Conservation (phyloP, 2,329 filamentous ascomycete genomes). For the Aureobasidium mangrovei region DNA sequence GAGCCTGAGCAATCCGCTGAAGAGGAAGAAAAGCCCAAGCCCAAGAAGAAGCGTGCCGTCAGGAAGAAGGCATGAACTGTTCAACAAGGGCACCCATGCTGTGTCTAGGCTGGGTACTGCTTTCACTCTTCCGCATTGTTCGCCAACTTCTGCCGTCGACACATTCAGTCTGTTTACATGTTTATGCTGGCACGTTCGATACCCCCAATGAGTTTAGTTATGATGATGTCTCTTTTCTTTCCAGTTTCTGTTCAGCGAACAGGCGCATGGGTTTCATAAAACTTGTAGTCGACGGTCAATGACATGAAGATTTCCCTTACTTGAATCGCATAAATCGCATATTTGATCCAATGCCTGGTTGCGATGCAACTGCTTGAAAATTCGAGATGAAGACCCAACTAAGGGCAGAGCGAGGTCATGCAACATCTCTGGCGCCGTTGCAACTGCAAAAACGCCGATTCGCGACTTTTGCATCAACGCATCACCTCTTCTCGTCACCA, state of each 20-base stretch:
- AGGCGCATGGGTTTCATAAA: not conserved
- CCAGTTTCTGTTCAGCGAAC: not conserved
- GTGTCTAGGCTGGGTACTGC: too few relatives aligned
- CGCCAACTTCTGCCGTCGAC: not conserved
- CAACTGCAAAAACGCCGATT: too few relatives aligned
- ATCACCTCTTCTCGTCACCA: too few relatives aligned
- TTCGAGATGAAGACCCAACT: too few relatives aligned
- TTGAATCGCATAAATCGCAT: not conserved
- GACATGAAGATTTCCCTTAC: not conserved
- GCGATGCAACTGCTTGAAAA: too few relatives aligned
- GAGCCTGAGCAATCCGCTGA: slow-evolving; percentile 1
- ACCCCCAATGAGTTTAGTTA: not conserved
- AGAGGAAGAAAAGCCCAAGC: slow-evolving; percentile 12
- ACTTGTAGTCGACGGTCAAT: not conserved
- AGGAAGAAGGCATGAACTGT: slow-evolving; percentile 14
- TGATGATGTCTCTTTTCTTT: not conserved
- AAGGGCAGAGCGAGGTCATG: too few relatives aligned
- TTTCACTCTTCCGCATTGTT: not conserved
- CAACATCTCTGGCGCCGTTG: too few relatives aligned
- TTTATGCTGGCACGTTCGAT: slow-evolving; percentile 12
- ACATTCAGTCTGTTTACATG: not conserved
- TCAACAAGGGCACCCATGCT: too few relatives aligned
- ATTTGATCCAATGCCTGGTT: too few relatives aligned
- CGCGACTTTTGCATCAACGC: too few relatives aligned
- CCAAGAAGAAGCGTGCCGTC: slow-evolving; percentile 14